Base-by-base conservation (phyloP, 768 basidiomycete species). In the Kwoniella botswanensis region DNA sequence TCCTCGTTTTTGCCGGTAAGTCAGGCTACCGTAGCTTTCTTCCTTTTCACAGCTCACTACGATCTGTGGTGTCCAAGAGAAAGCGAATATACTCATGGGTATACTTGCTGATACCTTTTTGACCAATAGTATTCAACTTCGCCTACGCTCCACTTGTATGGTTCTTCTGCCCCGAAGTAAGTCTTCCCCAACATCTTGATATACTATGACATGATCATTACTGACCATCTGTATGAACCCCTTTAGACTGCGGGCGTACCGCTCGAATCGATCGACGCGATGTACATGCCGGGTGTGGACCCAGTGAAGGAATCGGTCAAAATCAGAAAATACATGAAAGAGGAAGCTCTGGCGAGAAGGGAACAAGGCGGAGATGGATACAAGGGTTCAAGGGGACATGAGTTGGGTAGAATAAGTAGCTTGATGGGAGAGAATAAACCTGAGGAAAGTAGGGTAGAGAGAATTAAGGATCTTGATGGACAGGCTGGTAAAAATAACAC, bases 221-320 rank as follows among this genome's bases (percentile, higher is more conserved):
- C 63, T 42, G 26, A 26, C 2, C 46, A 17, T 24, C 12, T 15
- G 7, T 9, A 13, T 26, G 7, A 35, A 54, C 17, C 24, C 17
- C 7, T 24, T 44, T 26, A 70, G 73, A 72, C 75, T 43, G 72
- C 75, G 22, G 73, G 75, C n/a, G 53, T 76, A 56, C 73, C 75
- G n/a, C 64, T 76, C 29, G 72, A 73, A 26, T 71, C 69, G 59
- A 65, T 76, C 66, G 73, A 76, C 50, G 66, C 60, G 54, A 70
- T 65, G 65, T 72, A 65, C 22, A 24, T 73, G 12, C 71, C 71
- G 1, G 71, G 71, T 18, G 57, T 73, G 12, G 63, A 73, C 35
- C 67, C 71, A 2, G 67, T 73, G 44, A 73, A 73, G 52, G 71
- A 73, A 44, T 68, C 71, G 5, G 61, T 35, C 9, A 57, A 63